Conservation (phyloP, 176 grass and related monocot species). For the Melocanna baccifera region DNA sequence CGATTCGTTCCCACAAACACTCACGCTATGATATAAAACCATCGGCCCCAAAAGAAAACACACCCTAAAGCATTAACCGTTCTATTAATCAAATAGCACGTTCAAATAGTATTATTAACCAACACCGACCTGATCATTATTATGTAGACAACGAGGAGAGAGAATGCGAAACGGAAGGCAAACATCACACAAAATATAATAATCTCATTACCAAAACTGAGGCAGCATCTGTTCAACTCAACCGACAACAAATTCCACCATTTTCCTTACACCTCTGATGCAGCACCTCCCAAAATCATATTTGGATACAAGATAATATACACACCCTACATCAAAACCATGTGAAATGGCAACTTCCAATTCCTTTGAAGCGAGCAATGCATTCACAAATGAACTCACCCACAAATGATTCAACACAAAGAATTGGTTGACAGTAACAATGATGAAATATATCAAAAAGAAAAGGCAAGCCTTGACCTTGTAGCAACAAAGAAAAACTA, state of each 20-base stretch:
- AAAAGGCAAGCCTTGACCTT: constrained; percentile 23
- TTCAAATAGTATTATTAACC: background rate
- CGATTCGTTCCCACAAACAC: too few relatives aligned
- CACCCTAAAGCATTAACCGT: background rate
- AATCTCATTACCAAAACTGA: constrained; percentile 54
- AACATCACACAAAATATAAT: constrained; percentile 13
- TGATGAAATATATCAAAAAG: constrained; percentile 41
- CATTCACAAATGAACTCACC: constrained; percentile 53
- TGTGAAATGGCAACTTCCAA: constrained; percentile 19
- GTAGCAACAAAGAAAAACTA: constrained; percentile 24
- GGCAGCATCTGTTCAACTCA: constrained; percentile 31
- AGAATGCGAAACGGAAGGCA: background rate
- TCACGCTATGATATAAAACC: too few relatives aligned
- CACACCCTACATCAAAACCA: constrained; percentile 59
- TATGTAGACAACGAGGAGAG: background rate
- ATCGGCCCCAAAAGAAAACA: too few relatives aligned
- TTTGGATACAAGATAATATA: constrained; percentile 59
- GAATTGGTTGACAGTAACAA: constrained; percentile 49
- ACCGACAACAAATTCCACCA: constrained; percentile 29
- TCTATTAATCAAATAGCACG: background rate
- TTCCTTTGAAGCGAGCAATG: constrained; percentile 38
- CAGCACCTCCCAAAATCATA: constrained; percentile 37
- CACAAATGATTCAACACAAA: constrained; percentile 51
- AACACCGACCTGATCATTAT: background rate
- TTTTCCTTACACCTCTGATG: constrained; percentile 25